phyloP scores from a whole-genome alignment of 1,284 basidiomycete genomes.

The Megacollybia platyphylla region DNA sequence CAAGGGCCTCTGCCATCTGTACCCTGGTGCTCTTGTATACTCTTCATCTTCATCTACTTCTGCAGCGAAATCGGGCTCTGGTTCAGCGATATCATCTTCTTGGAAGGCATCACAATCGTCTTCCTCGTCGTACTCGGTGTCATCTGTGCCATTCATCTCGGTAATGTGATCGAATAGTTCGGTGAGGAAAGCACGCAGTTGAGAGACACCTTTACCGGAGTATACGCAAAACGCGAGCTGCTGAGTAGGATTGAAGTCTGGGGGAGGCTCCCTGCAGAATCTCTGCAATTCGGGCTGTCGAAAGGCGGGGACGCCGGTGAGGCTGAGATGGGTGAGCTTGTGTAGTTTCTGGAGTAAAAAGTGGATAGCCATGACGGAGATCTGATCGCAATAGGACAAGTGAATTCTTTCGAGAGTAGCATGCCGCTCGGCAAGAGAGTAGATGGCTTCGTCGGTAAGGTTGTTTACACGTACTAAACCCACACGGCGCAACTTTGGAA shows the following conservation, averaged over 20 bases:
- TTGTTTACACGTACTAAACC: conserved; percentile 91
- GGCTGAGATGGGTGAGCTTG: conserved; percentile 86
- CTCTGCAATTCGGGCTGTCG: conserved; percentile 75
- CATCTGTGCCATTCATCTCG: conserved; percentile 56
- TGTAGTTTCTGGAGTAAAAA: conserved; percentile 80
- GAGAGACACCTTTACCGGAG: conserved; percentile 81
- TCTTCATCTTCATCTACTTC: conserved; percentile 23
- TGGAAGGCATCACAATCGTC: conserved; percentile 39
- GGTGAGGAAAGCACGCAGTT: conserved; percentile 71
- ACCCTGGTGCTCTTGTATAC: conserved; percentile 12
- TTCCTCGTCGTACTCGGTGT: conserved; percentile 65
- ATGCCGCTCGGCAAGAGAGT: conserved; percentile 72
- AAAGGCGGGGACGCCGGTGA: conserved; percentile 95
- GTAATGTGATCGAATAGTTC: conserved; percentile 63
- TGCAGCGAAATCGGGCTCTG: conserved; percentile 28
- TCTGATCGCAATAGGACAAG: conserved; percentile 94
- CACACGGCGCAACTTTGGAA: conserved; percentile 88
- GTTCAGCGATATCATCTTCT: conserved; percentile 36
- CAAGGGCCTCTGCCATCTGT: background rate
- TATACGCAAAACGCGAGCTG: conserved; percentile 95
- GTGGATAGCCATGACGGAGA: conserved; percentile 85
- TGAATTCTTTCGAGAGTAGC: conserved; percentile 91
- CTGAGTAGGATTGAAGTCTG: conserved; percentile 92
- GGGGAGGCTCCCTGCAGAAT: conserved; percentile 85
- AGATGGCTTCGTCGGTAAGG: conserved; percentile 89